phyloP scores from a whole-genome alignment of 805 yeast species.

The Ogataea ramenticola region DNA sequence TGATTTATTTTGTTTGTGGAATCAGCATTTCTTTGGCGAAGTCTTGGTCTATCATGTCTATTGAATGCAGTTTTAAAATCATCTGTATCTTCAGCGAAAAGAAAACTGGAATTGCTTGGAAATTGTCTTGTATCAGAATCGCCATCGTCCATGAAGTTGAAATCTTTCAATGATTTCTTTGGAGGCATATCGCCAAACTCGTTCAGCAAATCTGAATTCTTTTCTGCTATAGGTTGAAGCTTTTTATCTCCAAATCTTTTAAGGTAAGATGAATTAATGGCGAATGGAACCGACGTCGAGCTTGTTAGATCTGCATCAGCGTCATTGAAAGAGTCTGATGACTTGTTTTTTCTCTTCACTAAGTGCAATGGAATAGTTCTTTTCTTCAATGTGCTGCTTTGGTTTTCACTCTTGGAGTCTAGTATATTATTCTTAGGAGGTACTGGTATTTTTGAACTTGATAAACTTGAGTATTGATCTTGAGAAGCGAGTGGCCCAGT shows the following conservation, averaged over 20 bases:
- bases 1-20: background rate
- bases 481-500: background rate
- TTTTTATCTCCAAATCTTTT: slow-evolving; percentile 1
- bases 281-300: slow-evolving; percentile 2
- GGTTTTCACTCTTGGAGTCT: background rate
- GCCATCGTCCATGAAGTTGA: slow-evolving; percentile 33
- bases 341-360: slow-evolving; percentile 32
- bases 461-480: background rate
- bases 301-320: slow-evolving; percentile 3
- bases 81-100: slow-evolving; percentile 36
- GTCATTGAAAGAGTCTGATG: slow-evolving; percentile 39
- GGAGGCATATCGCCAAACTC: slow-evolving; percentile 42
- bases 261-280: background rate
- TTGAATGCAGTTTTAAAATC: slow-evolving; percentile 39
- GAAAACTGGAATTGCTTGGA: slow-evolving; percentile 2
- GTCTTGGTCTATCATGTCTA: slow-evolving; percentile 17
- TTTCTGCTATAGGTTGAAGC: slow-evolving; percentile 1
- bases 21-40: slow-evolving; percentile 7
- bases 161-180: slow-evolving; percentile 40
- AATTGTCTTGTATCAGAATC: slow-evolving; percentile 18
- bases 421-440: background rate
- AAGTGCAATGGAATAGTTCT: slow-evolving; percentile 41
- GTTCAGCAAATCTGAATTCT: slow-evolving; percentile 11
- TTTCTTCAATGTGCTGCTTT: slow-evolving; percentile 32
- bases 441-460: background rate